A percentile compares a stretch with the other conserved stretches of the same genome.
These are phyloP conservation scores for Nicotiana paniculata DNA, from an alignment of 257 asterid species.

Conservation along the genomic window DNA sequence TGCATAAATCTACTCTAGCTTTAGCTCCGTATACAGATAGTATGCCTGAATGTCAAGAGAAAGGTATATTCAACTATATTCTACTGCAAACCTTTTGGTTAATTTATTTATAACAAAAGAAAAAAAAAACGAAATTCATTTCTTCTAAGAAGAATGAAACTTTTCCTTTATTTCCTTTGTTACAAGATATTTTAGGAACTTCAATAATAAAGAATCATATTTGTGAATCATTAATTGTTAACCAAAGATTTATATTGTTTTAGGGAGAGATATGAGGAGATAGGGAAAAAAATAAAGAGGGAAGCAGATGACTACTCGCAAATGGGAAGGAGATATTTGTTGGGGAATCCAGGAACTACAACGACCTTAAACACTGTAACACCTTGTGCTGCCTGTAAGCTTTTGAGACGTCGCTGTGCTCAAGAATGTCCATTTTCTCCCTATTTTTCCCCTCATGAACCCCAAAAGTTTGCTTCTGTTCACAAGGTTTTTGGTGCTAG, in stretches of 20 bases:
- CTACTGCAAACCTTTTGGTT: not conserved
- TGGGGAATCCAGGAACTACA: conserved; percentile 17
- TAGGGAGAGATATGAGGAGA: conserved; percentile 78
- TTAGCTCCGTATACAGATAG: conserved; percentile 36
- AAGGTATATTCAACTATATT: conserved; percentile 34
- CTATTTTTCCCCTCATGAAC: conserved; percentile 79
- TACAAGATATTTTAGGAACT: not conserved
- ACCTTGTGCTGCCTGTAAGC: conserved; percentile 93
- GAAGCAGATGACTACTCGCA: conserved; percentile 45
- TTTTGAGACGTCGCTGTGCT: conserved; percentile 74
- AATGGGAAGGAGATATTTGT: conserved; percentile 33
- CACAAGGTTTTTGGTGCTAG: conserved; percentile 93
- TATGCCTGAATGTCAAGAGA: conserved; percentile 93
- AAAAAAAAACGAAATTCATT: not conserved
- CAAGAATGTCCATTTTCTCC: conserved; percentile 93
- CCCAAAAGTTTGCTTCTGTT: conserved; percentile 79
- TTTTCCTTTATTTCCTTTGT: not conserved
- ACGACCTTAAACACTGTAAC: conserved; percentile 57
- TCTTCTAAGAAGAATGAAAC: not conserved
- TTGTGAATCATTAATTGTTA: not conserved
- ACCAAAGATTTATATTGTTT: not conserved
- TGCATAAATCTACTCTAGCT: conserved; percentile 8
- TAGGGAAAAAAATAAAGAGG: conserved; percentile 75
- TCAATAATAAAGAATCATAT: not conserved
- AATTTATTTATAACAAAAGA: not conserved